A percentile compares a stretch with the other conserved stretches of the same genome.
phyloP scores from a whole-genome alignment of 2,329 filamentous ascomycete genomes.

The Penicillium sp. region DNA sequence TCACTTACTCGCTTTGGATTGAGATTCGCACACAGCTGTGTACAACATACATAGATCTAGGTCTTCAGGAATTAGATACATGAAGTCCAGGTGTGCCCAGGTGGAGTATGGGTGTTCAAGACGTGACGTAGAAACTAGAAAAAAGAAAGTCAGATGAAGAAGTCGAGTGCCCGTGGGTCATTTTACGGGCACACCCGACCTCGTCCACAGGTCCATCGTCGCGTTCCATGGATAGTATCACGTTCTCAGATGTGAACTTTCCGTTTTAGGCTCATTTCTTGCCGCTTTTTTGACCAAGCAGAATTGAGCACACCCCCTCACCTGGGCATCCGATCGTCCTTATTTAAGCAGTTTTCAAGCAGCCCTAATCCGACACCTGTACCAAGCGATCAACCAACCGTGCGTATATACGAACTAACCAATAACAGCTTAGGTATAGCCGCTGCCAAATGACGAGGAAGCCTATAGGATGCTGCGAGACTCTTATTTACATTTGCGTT shows the following conservation, averaged over 20 bases:
- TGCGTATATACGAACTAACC: neutral
- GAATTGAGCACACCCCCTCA: neutral
- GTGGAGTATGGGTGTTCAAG: neutral
- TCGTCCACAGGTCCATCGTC: conserved; percentile 9
- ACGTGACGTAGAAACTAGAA: neutral
- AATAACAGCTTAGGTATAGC: neutral
- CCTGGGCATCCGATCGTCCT: neutral
- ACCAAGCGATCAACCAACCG: neutral
- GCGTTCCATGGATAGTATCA: neutral
- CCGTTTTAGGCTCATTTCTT: neutral
- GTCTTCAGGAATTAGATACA: neutral
- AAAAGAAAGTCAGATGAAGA: neutral
- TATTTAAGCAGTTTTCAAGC: neutral
- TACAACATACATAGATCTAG: too few species aligned
- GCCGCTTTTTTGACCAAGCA: neutral
- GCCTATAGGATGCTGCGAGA: neutral
- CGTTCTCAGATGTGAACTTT: neutral
- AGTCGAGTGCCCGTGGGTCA: conserved; percentile 14
- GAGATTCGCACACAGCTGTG: too few species aligned
- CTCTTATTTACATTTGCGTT: neutral
- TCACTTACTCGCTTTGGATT: neutral
- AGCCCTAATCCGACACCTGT: neutral
- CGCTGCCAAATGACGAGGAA: neutral
- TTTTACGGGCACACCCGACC: conserved; percentile 15
- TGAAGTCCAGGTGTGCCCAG: neutral